These are phyloP conservation scores for Paulownia fortunei DNA, from an alignment of 257 asterid species.

Conservation along the genomic window DNA sequence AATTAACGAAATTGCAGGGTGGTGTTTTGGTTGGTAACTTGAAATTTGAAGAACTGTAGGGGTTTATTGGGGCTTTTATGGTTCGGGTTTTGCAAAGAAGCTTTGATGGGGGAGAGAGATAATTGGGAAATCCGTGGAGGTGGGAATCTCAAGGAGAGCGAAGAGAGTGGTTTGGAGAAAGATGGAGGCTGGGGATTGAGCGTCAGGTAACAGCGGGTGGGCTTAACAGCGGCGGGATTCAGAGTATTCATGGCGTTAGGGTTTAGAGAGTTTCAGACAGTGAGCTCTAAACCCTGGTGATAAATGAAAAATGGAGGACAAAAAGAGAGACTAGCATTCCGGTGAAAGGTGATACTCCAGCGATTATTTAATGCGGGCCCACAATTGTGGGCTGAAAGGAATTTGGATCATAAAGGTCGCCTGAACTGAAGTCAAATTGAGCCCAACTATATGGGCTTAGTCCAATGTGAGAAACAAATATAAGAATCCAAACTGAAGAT, in stretches of 20 bases:
- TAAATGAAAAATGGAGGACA: neutral
- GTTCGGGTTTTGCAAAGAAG: conserved; percentile 38
- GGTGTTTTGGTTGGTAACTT: neutral
- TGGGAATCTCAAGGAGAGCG: conserved; percentile 40
- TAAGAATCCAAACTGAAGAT: too few species aligned
- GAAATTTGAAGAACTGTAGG: neutral
- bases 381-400: neutral
- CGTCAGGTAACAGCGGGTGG: conserved; percentile 33
- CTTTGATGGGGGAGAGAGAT: conserved; percentile 37
- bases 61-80: conserved; percentile 2
- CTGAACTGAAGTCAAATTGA: too few species aligned
- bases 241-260: conserved; percentile 56
- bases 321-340: neutral
- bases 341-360: neutral
- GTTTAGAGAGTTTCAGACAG: conserved; percentile 34
- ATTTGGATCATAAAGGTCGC: too few species aligned
- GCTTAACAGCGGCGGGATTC: conserved; percentile 39
- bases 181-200: conserved; percentile 37
- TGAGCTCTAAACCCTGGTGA: conserved; percentile 44
- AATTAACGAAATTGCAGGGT: neutral
- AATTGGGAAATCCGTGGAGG: conserved; percentile 34
- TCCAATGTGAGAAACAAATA: too few species aligned
- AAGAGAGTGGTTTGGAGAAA: conserved; percentile 34
- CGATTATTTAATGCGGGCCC: neutral
- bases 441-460: too few species aligned